Conservation (phyloP, 2,329 filamentous ascomycete genomes). For the Ascochyta viciae-villosae region DNA sequence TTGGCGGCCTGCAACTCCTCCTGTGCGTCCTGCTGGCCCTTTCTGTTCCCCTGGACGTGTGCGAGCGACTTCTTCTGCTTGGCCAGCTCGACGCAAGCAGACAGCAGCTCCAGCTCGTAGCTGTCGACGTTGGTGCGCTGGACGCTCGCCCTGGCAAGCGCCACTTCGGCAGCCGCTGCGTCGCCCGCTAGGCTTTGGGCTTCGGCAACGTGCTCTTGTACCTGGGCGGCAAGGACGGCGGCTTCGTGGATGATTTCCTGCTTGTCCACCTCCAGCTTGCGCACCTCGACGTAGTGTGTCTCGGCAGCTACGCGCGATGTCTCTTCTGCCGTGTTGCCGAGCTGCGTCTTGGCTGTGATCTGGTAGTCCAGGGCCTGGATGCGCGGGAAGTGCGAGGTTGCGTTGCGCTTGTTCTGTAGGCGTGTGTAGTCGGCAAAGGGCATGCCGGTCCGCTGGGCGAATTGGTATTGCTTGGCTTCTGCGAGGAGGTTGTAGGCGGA, state of each 20-base stretch:
- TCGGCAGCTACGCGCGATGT: slow-evolving; percentile 20
- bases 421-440: slow-evolving; percentile 25
- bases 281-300: slow-evolving; percentile 22
- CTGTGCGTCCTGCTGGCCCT: slow-evolving; percentile 17
- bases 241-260: slow-evolving; percentile 24
- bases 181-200: slow-evolving; percentile 23
- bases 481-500: slow-evolving; percentile 40
- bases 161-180: slow-evolving; percentile 13
- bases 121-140: slow-evolving; percentile 26
- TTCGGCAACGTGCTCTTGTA: slow-evolving; percentile 32
- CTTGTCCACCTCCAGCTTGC: slow-evolving; percentile 27
- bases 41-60: slow-evolving; percentile 14
- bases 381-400: slow-evolving; percentile 17
- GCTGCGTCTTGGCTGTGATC: slow-evolving; percentile 24
- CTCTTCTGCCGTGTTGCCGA: slow-evolving; percentile 19
- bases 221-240: slow-evolving; percentile 30
- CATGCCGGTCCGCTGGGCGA: slow-evolving; percentile 28
- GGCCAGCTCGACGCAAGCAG: slow-evolving; percentile 20
- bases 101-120: slow-evolving; percentile 19
- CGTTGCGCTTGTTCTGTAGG: slow-evolving; percentile 2
- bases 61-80: slow-evolving; percentile 22
- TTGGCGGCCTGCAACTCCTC: slow-evolving; percentile 16
- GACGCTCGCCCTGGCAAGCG: slow-evolving; percentile 20
- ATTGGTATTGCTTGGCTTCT: slow-evolving; percentile 38
- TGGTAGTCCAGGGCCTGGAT: slow-evolving; percentile 31